Evolutionary conservation across 2,329 filamentous ascomycete species (phyloP), one percentile per base, ranked within the genome.

Genomic region (Onygenales sp.): DNA sequence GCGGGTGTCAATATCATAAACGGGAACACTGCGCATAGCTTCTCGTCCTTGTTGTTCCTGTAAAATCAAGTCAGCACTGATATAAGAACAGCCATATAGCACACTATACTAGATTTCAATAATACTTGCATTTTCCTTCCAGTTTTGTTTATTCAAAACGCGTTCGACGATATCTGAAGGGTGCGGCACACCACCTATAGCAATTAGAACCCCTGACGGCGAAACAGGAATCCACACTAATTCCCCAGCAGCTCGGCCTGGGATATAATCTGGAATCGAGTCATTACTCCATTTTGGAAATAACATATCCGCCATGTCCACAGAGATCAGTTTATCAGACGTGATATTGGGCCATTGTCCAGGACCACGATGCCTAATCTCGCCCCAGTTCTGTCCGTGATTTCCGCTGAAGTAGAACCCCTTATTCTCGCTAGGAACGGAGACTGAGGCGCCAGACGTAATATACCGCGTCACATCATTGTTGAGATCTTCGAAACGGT

Each of bases 391-490:
- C 0, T 72, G 65, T 0, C 80, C 75, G 11, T 72, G 77, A 65
- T 85, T 69, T 0, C 86, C 86, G 0, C 82, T 80, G 58, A 89
- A 86, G 60, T 88, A 88, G 72, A 82, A 89, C 0, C 83, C 84
- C 59, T 82, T 76, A 57, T 87, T 84, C 65, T 89, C 85, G 0
- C 84, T 87, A 0, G 85, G 84, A 0, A 80, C 82, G 43, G 74
- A 86, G 9, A 76, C 82, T 0, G 76, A 78, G 2, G 78, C 85
- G 14, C 86, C 85, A 58, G 79, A 82, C 0, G 83, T 79, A 21
- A 88, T 60, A 60, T 85, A 87, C 48, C 79, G 74, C 17, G 79
- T 86, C 5, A 85, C 64, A 6, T 61, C 66, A 3, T 68, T 57
- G 2, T 75, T 65, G 1, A 85, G 70, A 1, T 63, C 60, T 0